Base-by-base conservation (phyloP, 176 grass and related monocot genomes). In the Avena insularis region DNA sequence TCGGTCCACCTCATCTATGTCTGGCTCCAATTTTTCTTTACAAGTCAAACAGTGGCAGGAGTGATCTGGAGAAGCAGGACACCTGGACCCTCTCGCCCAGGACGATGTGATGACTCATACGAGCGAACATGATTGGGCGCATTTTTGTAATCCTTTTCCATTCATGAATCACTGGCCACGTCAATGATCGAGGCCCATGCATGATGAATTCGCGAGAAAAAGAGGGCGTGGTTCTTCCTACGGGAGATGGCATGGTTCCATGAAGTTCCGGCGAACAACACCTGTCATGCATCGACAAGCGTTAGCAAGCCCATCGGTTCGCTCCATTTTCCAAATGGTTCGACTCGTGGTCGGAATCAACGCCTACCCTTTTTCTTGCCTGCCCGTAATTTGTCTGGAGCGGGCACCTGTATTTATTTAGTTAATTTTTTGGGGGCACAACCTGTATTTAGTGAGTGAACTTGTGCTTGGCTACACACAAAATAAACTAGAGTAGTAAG, bases 41-140 rank as follows among this genome's bases (percentile, higher is more conserved):
- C 23, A 33, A 47, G 73, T 61, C 55, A 53, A 4, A 35, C 4
- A 45, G 55, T 13, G 48, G 47, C 46, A 62, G 3, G 7, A 62
- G 56, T 8, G 57, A 79, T 79, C 12, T 79, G 76, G 33, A 60
- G 76, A 79, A 59, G 19, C 33, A 78, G 79, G 13, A 36, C 49
- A 74, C 29, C 15, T 55, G 49, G 79, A 29, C 21, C 86, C 29
- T 14, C 67, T 9, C 67, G 12, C 11, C 47, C 13, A 46, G 15
- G 67, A 43, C 23, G 74, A 35, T 7, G 15, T 36, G 27, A 77
- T 77, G 75, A 77, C 75, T 77, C 75, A 35, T 16, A 35, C 49
- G 74, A 77, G 9, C 33, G 8, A 50, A 35, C 75, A 36, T 12
- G 2, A 6, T 15, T 67, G 27, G 75, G 9, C 75, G 10, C 9